Evolutionary conservation across 495 filamentous ascomycete species (phyloP), one percentile per base, ranked within the genome.

Genomic region (Chaetomidium leptoderma): DNA sequence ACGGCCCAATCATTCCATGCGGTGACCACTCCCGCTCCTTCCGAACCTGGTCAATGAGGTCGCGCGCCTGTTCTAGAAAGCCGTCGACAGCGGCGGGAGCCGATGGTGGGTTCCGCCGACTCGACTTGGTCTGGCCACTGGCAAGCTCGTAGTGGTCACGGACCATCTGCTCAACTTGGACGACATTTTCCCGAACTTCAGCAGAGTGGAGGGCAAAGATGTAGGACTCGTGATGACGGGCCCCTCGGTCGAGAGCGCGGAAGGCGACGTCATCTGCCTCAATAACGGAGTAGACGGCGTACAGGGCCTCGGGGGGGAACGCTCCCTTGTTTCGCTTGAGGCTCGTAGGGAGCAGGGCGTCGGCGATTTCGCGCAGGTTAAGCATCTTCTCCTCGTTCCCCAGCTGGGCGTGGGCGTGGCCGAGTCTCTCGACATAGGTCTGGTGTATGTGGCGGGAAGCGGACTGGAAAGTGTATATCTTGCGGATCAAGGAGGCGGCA

Each of bases 21-120:
- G 74, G 64, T 3, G 83, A 86, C 54, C 85, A 82, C 5, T 79
- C 70, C 11, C 90, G 84, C 24, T 70, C 68, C 53, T 77, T 73
- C 48, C 92, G 81, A 68, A 84, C 91, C n/a, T 73, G 63, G 43
- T 81, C 77, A 50, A 97, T 87, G 23, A 88, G 64, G 6, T 69
- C 69, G 42, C 78, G 83, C 30, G 87, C 87, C 55, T 88, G 87
- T 5, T 70, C 50, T 11, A 90, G 59, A 65, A 97, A 96, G 3
- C 64, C 23, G 4, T 42, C 44, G 9, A 77, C 44, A 40, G 19
- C 23, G 8, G 40, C 45, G 8, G 19, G 27, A 1, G 43, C 21
- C 6, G 26, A 5, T 9, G 53, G 40, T 9, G 19, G 57, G 3
- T 9, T 37, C 14, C 23, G 44, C 2, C 6, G 9, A n/a, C 3